Evolutionary conservation across 495 filamentous ascomycete species (phyloP).

Genomic region (Talaromyces proteolyticus): DNA sequence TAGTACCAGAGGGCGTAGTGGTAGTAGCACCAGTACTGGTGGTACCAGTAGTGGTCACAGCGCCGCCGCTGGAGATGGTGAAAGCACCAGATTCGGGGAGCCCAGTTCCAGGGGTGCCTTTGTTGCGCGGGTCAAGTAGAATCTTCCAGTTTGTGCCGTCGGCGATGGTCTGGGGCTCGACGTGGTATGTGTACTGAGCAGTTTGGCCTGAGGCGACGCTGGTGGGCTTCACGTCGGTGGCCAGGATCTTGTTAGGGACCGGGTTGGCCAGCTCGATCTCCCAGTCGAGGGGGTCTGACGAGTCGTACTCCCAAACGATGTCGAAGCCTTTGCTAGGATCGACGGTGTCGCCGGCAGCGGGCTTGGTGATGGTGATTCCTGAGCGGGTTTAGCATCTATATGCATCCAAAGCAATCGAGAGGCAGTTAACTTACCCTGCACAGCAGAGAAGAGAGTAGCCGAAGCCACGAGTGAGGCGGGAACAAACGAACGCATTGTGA

Average conservation of each 20-base stretch:
- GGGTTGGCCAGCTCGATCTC: slow-evolving; percentile 7
- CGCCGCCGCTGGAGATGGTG: slow-evolving; percentile 2
- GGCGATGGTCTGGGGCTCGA: slow-evolving; percentile 1
- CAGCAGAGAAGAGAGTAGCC: slow-evolving; percentile 4
- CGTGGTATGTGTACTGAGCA: slow-evolving; percentile 1
- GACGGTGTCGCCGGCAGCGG: slow-evolving; percentile 5
- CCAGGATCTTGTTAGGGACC: background rate
- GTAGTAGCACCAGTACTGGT: background rate
- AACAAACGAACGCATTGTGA: slow-evolving; percentile 4
- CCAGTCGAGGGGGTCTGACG: slow-evolving; percentile 6
- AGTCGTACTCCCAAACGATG: slow-evolving; percentile 7
- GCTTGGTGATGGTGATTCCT: slow-evolving; percentile 4
- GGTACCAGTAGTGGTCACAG: background rate
- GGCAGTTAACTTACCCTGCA: slow-evolving; percentile 5
- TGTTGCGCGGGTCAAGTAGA: slow-evolving; percentile 2
- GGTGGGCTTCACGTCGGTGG: slow-evolving; percentile 2
- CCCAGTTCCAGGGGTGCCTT: background rate
- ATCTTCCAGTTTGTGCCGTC: slow-evolving; percentile 2
- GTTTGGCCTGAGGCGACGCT: background rate
- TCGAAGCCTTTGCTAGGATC: slow-evolving; percentile 4
- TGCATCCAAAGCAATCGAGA: no score
- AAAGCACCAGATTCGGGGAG: slow-evolving; percentile 4
- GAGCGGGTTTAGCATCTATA: no score
- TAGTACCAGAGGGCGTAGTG: slow-evolving; percentile 1
- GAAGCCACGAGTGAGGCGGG: slow-evolving; percentile 2